Evolutionary conservation across 495 filamentous ascomycete genomes (phyloP), one percentile per base, ranked within the genome.

Genomic region (Sphaerosporella brunnea): DNA sequence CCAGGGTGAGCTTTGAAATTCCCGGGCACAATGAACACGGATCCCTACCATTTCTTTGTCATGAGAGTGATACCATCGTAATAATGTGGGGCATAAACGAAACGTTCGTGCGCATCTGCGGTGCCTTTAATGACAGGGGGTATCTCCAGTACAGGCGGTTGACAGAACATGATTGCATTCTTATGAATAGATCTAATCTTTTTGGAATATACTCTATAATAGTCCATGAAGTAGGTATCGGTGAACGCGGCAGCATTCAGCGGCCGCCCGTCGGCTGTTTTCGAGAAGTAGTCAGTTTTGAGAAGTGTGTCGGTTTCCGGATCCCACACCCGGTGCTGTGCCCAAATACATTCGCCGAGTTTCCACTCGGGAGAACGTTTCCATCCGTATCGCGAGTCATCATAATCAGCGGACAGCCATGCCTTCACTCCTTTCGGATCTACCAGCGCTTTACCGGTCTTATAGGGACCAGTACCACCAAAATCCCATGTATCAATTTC

Each of bases 41-140:
- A n/a, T n/a, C n/a, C 67, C 42, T 55, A 76, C 90, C 92, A 97
- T 62, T 92, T 92, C 66, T 97, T 97, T 18, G 83, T 96, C 73
- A 97, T 80, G 28, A 97, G 72, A 0, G 90, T 97, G 19, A 97
- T 76, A 10, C 92, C 90, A 60, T 97, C 90, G 62, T 97, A 97
- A 60, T 79, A 97, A 64, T 97, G 90, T 9, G 85, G 85, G 2
- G 90, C 77, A 61, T 93, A 95, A 9, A 86, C 81, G 74, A 95
- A 79, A 39, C 80, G 80, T 5, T 78, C 78, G 56, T 95, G 84
- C 55, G 93, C 86, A 58, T 96, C 86, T 36, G 69, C 66, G 0
- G 90, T 92, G 7, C 79, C 86, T 61, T 93, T 93, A 51, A 96
- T 75, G 28, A 69, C 69, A 0, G 90, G 90, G 0, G 90, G 90